Evolutionary conservation across 164 flowering plant species (phyloP).

Genomic region (Nymphaea colorata): DNA sequence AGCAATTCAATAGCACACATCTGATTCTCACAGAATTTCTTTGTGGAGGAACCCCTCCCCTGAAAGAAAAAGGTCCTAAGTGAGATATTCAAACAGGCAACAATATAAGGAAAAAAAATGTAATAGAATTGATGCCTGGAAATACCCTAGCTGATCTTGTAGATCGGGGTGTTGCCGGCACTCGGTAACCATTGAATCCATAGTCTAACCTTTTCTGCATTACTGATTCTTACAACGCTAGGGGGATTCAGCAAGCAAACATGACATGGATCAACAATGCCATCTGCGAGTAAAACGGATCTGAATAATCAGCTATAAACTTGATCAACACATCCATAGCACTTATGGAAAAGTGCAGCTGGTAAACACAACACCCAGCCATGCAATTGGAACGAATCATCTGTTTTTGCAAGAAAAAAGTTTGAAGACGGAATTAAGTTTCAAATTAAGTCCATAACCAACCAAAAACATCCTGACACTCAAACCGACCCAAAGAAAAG

Average conservation of each 20-base stretch:
- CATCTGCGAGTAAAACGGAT: slow-evolving; percentile 29
- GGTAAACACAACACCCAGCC: too few relatives aligned
- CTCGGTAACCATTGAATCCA: slow-evolving; percentile 77
- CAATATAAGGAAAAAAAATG: not conserved
- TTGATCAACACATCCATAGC: slow-evolving; percentile 4
- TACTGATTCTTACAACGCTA: slow-evolving; percentile 57
- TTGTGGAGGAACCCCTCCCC: slow-evolving; percentile 33
- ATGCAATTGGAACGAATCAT: too few relatives aligned
- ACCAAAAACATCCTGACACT: too few relatives aligned
- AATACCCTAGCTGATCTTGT: slow-evolving; percentile 89
- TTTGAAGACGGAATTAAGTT: too few relatives aligned
- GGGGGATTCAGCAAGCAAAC: slow-evolving; percentile 29
- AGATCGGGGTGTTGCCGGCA: slow-evolving; percentile 67
- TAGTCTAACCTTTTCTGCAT: slow-evolving; percentile 72
- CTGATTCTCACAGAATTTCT: slow-evolving; percentile 29
- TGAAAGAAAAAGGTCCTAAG: slow-evolving; percentile 4
- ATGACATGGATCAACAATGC: slow-evolving; percentile 59
- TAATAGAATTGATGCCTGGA: slow-evolving; percentile 31
- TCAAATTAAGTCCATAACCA: too few relatives aligned
- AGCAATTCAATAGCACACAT: slow-evolving; percentile 82
- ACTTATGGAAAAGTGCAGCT: too few relatives aligned
- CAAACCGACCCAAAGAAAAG: too few relatives aligned
- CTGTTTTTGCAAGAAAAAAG: too few relatives aligned
- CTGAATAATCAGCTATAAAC: slow-evolving; percentile 16
- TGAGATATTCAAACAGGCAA: not conserved